Base-by-base conservation (phyloP, 805 yeast genomes). In the Grigorovia yakushimaensis region DNA sequence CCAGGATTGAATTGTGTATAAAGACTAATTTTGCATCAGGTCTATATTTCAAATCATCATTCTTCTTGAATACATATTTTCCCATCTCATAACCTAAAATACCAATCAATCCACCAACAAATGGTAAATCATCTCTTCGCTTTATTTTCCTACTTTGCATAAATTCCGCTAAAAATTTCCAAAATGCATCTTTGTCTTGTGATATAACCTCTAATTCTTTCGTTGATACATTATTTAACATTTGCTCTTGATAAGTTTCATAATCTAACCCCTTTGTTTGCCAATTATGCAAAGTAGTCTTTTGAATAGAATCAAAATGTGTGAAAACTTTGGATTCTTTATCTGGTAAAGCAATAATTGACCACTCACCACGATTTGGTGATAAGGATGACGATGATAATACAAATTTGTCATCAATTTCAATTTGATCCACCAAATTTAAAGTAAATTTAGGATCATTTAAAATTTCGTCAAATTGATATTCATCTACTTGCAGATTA, bases 81-180 rank as follows among this genome's bases (percentile, higher is more conserved):
- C 95, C 95, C 66, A 85, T 91, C 61, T 91, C 98, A 60, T 93
- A 93, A 0, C 95, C 83, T 10, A 93, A 64, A 39, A 83, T 71
- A 4, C 99, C 99, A 47, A 89, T 70, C 30, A 86, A 72, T 0
- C 99, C 99, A n/a, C 98, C 98, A 48, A 79, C 68, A 57, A 93
- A 93, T 1, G 96, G 95, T 18, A 87, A 67, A 0, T 68, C 65
- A 7, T 44, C 30, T 17, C 49, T 43, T 17, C 57, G 38, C 7
- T 33, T 13, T 11, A 33, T 3, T 33, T 33, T 33, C 21, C 53
- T 52, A 23, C 40, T 35, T 27, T 58, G 52, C 66, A 64, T 64
- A 39, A 55, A 61, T 1, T 54, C 43, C 4, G 60, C 62, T 11
- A 62, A 38, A 5, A 57, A 58, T 4, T 39, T 33, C 65, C 67